Percentiles rank a stretch among this genome's conserved stretches.
Evolutionary conservation across 495 filamentous ascomycete species (phyloP).

Genomic region (Haplographium delicatum): DNA sequence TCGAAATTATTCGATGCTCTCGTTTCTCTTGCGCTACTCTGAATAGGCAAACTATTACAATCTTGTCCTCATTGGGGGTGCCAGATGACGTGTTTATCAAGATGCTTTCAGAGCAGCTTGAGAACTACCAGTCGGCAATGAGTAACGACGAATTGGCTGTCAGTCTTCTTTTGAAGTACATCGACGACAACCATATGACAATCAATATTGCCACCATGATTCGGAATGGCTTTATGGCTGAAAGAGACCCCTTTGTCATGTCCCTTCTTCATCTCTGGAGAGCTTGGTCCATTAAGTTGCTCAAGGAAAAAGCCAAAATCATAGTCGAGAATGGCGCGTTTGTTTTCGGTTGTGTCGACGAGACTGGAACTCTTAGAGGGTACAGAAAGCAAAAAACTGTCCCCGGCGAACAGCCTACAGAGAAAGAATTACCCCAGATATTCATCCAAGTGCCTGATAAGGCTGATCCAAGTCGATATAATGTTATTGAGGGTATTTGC

Average conservation of each 20-base stretch:
- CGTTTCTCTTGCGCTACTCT: constrained; percentile 67
- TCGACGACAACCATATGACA: constrained; percentile 85
- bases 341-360: constrained; percentile 84
- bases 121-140: constrained; percentile 63
- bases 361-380: constrained; percentile 70
- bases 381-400: constrained; percentile 39
- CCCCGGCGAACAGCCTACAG: constrained; percentile 20
- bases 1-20: constrained; percentile 84
- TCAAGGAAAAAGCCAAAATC: constrained; percentile 93
- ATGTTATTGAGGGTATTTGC: constrained; percentile 72
- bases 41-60: constrained; percentile 83
- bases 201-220: constrained; percentile 70
- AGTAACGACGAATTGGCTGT: constrained; percentile 55
- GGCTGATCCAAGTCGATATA: constrained; percentile 41
- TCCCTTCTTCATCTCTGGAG: constrained; percentile 72
- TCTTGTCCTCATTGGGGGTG: constrained; percentile 75
- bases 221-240: constrained; percentile 68
- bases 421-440: constrained; percentile 68
- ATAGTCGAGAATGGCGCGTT: constrained; percentile 77
- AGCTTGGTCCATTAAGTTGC: constrained; percentile 72
- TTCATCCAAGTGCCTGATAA: constrained; percentile 72
- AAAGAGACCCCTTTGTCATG: constrained; percentile 71
- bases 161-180: constrained; percentile 58
- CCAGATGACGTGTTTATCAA: constrained; percentile 57
- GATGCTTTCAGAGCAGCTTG: constrained; percentile 61